Percentiles rank a stretch among this genome's conserved stretches.
phyloP scores from a whole-genome alignment of 2,329 filamentous ascomycete genomes.

The Aspergillus spinulosporus region DNA sequence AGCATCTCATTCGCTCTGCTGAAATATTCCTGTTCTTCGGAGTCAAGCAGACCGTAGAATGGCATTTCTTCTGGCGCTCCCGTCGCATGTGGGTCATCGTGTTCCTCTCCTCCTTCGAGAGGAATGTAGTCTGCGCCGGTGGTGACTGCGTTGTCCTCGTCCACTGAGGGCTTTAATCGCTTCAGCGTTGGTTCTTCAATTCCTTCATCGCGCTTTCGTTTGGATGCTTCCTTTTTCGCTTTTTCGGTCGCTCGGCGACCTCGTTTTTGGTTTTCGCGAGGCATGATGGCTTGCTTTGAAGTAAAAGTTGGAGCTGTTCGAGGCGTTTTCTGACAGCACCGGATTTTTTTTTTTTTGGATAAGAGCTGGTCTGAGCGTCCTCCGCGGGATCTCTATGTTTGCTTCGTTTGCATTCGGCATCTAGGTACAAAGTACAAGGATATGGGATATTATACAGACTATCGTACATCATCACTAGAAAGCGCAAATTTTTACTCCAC shows the following conservation, averaged over 20 bases:
- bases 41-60: slow-evolving; percentile 90
- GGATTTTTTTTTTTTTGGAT: slow-evolving; percentile 30
- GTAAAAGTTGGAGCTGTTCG: background rate
- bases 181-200: slow-evolving; percentile 38
- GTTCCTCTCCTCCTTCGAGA: slow-evolving; percentile 27
- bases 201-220: slow-evolving; percentile 39
- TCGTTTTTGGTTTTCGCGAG: slow-evolving; percentile 50
- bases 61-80: slow-evolving; percentile 58
- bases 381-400: slow-evolving; percentile 26
- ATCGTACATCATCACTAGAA: slow-evolving; percentile 17
- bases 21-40: slow-evolving; percentile 95
- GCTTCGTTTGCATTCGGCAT: slow-evolving; percentile 31
- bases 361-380: slow-evolving; percentile 41
- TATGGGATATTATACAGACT: slow-evolving; percentile 6
- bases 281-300: slow-evolving; percentile 37
- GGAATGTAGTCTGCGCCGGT: slow-evolving; percentile 41
- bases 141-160: slow-evolving; percentile 26
- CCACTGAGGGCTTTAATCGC: slow-evolving; percentile 38
- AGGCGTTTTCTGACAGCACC: slow-evolving; percentile 9
- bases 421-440: too few relatives aligned
- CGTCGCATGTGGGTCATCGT: slow-evolving; percentile 27
- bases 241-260: slow-evolving; percentile 48
- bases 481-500: slow-evolving; percentile 31
- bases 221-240: slow-evolving; percentile 38
- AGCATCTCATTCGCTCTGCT: slow-evolving; percentile 84